Evolutionary conservation across 2,329 filamentous ascomycete species (phyloP), one percentile per base, ranked within the genome.

Genomic region (Nectriaceae sp.): DNA sequence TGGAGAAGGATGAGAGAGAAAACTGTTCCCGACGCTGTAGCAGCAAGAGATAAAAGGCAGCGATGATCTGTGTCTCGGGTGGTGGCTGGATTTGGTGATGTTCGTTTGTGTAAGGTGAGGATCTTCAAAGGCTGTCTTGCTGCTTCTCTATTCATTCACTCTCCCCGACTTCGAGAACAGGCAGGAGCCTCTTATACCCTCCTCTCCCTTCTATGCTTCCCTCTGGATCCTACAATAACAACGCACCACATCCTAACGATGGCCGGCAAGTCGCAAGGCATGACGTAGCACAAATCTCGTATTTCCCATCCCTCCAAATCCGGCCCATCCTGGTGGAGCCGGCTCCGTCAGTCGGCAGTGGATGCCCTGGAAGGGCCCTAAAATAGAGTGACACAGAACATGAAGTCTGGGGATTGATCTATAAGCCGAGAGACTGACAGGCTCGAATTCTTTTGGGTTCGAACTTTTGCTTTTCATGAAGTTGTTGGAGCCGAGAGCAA

Each of bases 211-310:
- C 26, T 8, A 31, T 8, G 26, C 26, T 31, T 31, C 26, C 15
- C 26, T 8, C 15, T 31, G 8, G 15, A 8, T 8, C 15, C 10
- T 11, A 18, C 33, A 37, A 18, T 11, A 18, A 37, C 16, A 18
- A 18, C 10, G 11, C 33, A 11, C 10, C n/a, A n/a, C n/a, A n/a
- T n/a, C n/a, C n/a, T n/a, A n/a, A n/a, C n/a, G n/a, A n/a, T n/a
- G n/a, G n/a, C n/a, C n/a, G n/a, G n/a, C n/a, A 20, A 8, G 4
- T 39, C n/a, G 37, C 37, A 21, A 20, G n/a, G 37, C 37, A 39
- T 39, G 37, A 39, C 37, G 37, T 39, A 39, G 37, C 37, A 39
- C 37, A 39, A 39, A 39, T 39, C 37, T 39, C 37, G 37, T 39
- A 21, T 39, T 39, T 39, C 37, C 37, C 37, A 10, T 20, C 33